These are phyloP conservation scores for Rhodotorula sp. DNA, from an alignment of 1,284 basidiomycete species.

Conservation along the genomic window DNA sequence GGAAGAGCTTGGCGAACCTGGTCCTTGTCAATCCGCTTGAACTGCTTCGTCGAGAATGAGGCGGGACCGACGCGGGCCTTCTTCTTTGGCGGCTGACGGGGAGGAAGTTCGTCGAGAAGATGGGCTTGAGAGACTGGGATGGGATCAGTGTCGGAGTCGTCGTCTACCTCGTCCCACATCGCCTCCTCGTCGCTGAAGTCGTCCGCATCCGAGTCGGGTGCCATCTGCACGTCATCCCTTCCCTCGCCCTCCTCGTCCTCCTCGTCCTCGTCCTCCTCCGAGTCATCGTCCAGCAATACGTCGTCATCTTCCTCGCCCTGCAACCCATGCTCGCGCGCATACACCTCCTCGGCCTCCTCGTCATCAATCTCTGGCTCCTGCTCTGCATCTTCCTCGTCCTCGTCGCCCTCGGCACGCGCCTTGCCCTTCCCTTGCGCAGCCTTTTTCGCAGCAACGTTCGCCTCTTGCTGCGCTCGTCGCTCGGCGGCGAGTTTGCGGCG, in stretches of 20 bases:
- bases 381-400: slow-evolving; percentile 49
- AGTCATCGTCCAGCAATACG: slow-evolving; percentile 41
- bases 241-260: slow-evolving; percentile 29
- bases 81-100: slow-evolving; percentile 21
- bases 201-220: slow-evolving; percentile 28
- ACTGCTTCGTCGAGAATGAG: slow-evolving; percentile 36
- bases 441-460: slow-evolving; percentile 75
- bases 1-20: slow-evolving; percentile 17
- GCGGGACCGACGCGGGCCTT: slow-evolving; percentile 20
- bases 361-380: slow-evolving; percentile 58
- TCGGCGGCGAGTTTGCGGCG: slow-evolving; percentile 71
- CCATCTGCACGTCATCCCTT: slow-evolving; percentile 16
- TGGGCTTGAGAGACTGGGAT: slow-evolving; percentile 28
- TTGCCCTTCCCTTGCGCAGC: slow-evolving; percentile 51
- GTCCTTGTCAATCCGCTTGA: slow-evolving; percentile 23
- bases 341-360: slow-evolving; percentile 48
- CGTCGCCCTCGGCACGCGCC: slow-evolving; percentile 49
- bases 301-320: slow-evolving; percentile 45
- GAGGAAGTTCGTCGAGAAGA: slow-evolving; percentile 16
- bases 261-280: slow-evolving; percentile 26
- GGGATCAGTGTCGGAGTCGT: slow-evolving; percentile 30
- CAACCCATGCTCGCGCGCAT: slow-evolving; percentile 17
- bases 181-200: slow-evolving; percentile 26
- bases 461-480: slow-evolving; percentile 78
- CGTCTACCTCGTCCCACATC: slow-evolving; percentile 10